Percentiles rank a stretch among this genome's conserved stretches.
Evolutionary conservation across 192 early-diverging fungal species (phyloP).

Genomic region (Dissophora ornata): DNA sequence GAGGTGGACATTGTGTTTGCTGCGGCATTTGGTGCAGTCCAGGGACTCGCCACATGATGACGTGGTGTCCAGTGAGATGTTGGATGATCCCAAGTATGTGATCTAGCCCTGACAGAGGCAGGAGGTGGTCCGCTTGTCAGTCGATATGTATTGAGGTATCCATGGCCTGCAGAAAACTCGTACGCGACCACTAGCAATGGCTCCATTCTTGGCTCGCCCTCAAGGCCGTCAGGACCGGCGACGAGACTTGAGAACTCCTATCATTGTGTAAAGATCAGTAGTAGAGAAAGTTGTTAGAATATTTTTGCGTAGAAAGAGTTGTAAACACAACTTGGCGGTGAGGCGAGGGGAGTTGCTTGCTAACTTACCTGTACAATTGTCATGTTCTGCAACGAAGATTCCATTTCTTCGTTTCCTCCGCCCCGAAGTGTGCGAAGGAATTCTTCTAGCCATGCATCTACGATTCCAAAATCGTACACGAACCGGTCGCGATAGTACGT

Average conservation of each 20-base stretch:
- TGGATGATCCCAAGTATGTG: conserved; percentile 48
- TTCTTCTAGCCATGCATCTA: conserved; percentile 55
- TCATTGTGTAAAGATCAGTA: too few relatives aligned
- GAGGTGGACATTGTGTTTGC: too few relatives aligned
- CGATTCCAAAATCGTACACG: conserved; percentile 60
- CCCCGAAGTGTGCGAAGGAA: conserved; percentile 12
- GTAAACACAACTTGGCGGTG: too few relatives aligned
- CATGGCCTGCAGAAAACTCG: conserved; percentile 37
- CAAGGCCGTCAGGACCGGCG: not conserved
- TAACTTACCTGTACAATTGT: conserved; percentile 41
- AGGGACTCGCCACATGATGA: not conserved
- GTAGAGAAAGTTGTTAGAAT: too few relatives aligned
- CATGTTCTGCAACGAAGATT: conserved; percentile 34
- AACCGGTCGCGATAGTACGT: conserved; percentile 50
- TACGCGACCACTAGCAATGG: conserved; percentile 28
- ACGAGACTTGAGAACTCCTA: conserved; percentile 20
- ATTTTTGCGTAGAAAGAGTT: too few relatives aligned
- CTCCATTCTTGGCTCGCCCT: conserved; percentile 1
- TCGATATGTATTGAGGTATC: conserved; percentile 11
- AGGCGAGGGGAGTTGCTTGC: too few relatives aligned
- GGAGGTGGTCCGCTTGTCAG: conserved; percentile 28
- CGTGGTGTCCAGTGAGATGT: not conserved
- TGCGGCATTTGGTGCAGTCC: conserved; percentile 1
- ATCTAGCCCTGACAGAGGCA: conserved; percentile 32
- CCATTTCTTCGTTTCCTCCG: conserved; percentile 16